Evolutionary conservation across 306 rosid genomes (phyloP).

Genomic region (Quercus mongolica): DNA sequence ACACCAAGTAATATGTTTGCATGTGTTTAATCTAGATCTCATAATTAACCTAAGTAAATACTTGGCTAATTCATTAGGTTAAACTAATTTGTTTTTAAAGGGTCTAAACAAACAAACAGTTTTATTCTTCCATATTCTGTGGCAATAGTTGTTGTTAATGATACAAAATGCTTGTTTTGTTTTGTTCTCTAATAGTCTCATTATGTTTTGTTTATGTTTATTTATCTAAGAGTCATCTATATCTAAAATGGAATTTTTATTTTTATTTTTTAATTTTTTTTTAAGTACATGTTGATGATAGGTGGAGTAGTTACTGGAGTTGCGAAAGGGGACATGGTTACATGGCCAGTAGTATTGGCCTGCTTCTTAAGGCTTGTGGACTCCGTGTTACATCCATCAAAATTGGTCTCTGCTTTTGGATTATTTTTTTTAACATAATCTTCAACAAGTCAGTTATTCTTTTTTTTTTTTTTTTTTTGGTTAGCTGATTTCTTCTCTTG

Average conservation of each 20-base stretch:
- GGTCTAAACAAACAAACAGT: too few relatives aligned
- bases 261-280: too few relatives aligned
- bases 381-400: slow-evolving; percentile 83
- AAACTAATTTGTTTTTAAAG: too few relatives aligned
- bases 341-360: slow-evolving; percentile 81
- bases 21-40: too few relatives aligned
- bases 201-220: neutral
- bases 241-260: slow-evolving; percentile 33
- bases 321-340: slow-evolving; percentile 64
- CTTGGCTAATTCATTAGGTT: too few relatives aligned
- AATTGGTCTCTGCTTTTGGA: slow-evolving; percentile 54
- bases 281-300: slow-evolving; percentile 66
- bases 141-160: neutral
- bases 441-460: too few relatives aligned
- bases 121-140: too few relatives aligned
- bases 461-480: too few relatives aligned
- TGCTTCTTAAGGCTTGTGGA: slow-evolving; percentile 90
- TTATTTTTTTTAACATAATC: neutral
- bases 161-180: neutral
- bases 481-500: neutral
- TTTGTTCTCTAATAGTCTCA: neutral
- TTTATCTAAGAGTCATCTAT: neutral
- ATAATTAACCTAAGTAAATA: too few relatives aligned
- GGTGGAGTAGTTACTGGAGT: slow-evolving; percentile 96
- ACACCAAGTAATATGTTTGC: too few relatives aligned